phyloP scores from a whole-genome alignment of 768 basidiomycete genomes.

The Kwoniella botswanensis region DNA sequence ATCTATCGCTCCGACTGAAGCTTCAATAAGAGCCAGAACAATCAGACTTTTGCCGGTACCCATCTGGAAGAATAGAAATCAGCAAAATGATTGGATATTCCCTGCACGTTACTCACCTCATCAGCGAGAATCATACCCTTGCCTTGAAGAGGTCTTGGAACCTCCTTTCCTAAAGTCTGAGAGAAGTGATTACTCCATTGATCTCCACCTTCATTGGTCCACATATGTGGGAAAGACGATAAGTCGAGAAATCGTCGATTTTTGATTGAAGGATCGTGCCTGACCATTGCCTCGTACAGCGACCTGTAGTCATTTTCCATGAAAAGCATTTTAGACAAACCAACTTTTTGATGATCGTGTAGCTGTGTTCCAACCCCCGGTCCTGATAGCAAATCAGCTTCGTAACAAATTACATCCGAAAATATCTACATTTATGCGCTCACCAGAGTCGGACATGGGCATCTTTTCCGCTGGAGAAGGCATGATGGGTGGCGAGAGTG shows the following conservation, averaged over 20 bases:
- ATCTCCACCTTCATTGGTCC: background rate
- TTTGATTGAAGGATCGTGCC: background rate
- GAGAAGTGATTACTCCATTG: constrained; percentile 3
- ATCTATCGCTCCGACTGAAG: background rate
- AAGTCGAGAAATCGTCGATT: background rate
- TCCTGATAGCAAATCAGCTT: background rate
- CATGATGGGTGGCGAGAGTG: too few relatives aligned
- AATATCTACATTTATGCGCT: background rate
- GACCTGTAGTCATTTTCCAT: constrained; percentile 4
- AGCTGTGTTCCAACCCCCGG: constrained; percentile 1
- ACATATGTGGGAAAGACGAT: constrained; percentile 13
- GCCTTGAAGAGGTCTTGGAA: constrained; percentile 6
- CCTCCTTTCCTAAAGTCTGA: background rate
- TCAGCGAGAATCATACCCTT: constrained; percentile 13
- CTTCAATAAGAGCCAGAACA: constrained; percentile 14
- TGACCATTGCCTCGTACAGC: background rate
- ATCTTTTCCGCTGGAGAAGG: background rate
- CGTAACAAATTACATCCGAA: background rate
- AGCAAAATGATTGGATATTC: background rate
- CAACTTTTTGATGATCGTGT: constrained; percentile 5
- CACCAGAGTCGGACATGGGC: background rate
- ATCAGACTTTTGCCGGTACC: constrained; percentile 6
- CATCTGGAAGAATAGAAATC: constrained; percentile 10
- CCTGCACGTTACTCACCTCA: constrained; percentile 2
- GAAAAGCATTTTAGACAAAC: background rate